Evolutionary conservation across 495 filamentous ascomycete genomes (phyloP).

Genomic region (Talaromyces stipitatus): DNA sequence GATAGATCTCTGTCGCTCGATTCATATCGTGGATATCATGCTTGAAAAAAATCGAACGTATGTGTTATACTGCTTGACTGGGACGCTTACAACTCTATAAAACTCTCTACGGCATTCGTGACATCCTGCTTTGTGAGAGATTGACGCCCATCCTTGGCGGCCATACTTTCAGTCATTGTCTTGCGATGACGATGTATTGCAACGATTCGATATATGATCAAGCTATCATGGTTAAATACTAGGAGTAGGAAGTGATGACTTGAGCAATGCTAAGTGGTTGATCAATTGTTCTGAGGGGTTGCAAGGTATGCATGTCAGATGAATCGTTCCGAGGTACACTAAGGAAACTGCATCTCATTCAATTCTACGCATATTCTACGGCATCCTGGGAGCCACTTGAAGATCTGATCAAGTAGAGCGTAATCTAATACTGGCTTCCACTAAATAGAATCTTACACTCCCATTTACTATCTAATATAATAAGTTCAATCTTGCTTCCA

Average conservation of each 20-base stretch:
- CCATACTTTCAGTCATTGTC: background rate
- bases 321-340: slow-evolving; percentile 5
- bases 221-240: background rate
- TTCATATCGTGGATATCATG: background rate
- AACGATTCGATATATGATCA: background rate
- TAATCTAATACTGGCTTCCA: too few species aligned
- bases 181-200: background rate
- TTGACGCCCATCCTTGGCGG: background rate
- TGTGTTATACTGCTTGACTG: too few species aligned
- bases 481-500: background rate
- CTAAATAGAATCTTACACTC: too few species aligned
- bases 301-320: background rate
- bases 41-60: too few species aligned
- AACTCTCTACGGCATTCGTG: background rate
- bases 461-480: background rate
- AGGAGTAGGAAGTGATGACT: background rate
- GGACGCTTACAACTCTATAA: slow-evolving; percentile 6
- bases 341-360: too few species aligned
- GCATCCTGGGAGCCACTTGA: too few species aligned
- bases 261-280: background rate
- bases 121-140: slow-evolving; percentile 4
- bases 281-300: background rate
- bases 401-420: too few species aligned
- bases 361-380: too few species aligned
- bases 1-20: background rate